Evolutionary conservation across 1,284 basidiomycete genomes (phyloP).

Genomic region (Schizophyllum amplum): DNA sequence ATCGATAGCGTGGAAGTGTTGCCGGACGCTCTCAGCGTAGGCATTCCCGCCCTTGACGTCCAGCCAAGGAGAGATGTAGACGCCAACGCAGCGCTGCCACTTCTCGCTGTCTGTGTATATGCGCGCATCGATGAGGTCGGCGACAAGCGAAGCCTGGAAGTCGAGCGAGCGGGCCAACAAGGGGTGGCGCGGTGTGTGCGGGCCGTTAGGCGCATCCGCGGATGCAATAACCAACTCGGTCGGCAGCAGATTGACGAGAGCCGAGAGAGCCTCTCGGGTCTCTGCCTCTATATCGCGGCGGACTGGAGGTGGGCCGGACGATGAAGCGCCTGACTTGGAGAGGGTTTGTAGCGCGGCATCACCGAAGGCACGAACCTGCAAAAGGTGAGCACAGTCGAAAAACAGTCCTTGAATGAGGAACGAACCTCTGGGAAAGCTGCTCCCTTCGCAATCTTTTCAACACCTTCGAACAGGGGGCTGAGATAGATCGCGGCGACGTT

Average conservation of each 20-base stretch:
- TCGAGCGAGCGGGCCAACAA: constrained; percentile 48
- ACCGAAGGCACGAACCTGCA: constrained; percentile 84
- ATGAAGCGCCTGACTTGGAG: constrained; percentile 74
- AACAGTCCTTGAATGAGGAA: constrained; percentile 13
- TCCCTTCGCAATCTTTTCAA: constrained; percentile 83
- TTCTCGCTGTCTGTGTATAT: constrained; percentile 52
- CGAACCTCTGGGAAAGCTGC: constrained; percentile 93
- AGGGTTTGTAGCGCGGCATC: constrained; percentile 74
- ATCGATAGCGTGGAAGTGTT: constrained; percentile 74
- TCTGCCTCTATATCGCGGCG: constrained; percentile 63
- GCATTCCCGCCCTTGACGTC: constrained; percentile 34
- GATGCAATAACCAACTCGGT: constrained; percentile 35
- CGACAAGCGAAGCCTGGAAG: constrained; percentile 69
- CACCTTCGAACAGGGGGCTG: constrained; percentile 84
- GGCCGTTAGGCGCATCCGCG: constrained; percentile 36
- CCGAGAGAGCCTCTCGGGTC: constrained; percentile 43
- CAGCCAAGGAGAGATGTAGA: constrained; percentile 68
- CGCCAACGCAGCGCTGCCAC: constrained; percentile 72
- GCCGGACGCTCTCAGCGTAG: constrained; percentile 60
- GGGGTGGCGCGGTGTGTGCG: constrained; percentile 37
- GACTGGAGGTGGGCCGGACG: constrained; percentile 52
- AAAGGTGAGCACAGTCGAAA: constrained; percentile 11
- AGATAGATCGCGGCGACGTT: constrained; percentile 88
- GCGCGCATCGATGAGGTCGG: constrained; percentile 68
- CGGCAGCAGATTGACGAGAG: constrained; percentile 57